phyloP scores from a whole-genome alignment of 2,329 filamentous ascomycete genomes.

The Ascochyta rabiei region DNA sequence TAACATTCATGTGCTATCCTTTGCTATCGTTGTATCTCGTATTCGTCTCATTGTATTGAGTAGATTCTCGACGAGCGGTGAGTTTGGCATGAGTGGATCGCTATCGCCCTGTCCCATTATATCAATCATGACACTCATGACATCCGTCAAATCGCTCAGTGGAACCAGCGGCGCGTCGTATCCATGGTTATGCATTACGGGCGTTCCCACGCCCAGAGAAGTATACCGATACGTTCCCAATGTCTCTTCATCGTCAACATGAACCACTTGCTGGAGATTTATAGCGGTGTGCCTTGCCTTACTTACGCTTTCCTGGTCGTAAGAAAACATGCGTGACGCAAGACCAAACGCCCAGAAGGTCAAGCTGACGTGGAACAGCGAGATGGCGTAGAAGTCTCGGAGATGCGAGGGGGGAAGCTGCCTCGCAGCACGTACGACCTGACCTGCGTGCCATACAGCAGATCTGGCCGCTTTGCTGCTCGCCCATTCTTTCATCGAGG shows the following conservation, averaged over 20 bases:
- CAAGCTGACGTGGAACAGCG: constrained; percentile 66
- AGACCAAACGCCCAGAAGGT: not conserved
- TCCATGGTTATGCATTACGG: not conserved
- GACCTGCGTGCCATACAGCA: not conserved
- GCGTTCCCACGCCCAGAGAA: not conserved
- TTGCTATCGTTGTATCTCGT: not conserved
- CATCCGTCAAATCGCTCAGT: not conserved
- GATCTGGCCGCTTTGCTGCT: not conserved
- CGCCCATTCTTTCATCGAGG: not conserved
- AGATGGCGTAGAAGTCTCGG: constrained; percentile 68
- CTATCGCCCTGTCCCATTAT: not conserved
- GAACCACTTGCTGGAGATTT: not conserved
- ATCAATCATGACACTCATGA: constrained; percentile 22
- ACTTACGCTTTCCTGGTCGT: not conserved
- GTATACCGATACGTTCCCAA: not conserved
- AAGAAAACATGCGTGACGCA: not conserved
- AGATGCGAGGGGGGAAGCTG: constrained; percentile 36
- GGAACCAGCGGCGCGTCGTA: not conserved
- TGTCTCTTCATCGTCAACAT: not conserved
- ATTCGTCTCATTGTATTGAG: not conserved
- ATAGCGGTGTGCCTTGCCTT: not conserved
- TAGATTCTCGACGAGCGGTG: not conserved
- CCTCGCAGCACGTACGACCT: constrained; percentile 49
- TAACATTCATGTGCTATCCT: too few species aligned
- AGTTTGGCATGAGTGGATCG: not conserved